phyloP scores from a whole-genome alignment of 805 yeast species.

The Kurtzmaniella cleridarum region DNA sequence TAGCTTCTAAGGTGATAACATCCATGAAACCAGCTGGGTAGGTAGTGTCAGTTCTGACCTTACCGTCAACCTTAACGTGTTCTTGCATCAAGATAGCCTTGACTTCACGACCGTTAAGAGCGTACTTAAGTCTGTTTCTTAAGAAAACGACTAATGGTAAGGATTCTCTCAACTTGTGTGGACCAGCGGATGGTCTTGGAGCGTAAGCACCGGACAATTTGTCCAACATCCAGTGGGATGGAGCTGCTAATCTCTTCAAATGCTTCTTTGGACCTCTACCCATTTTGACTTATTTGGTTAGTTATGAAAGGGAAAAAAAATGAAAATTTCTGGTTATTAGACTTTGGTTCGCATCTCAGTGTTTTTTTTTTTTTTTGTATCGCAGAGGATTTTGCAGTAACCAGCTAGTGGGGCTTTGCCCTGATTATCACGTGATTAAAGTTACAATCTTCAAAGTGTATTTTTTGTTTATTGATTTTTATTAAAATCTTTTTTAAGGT shows the following conservation, averaged over 20 bases:
- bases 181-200: conserved; percentile 31
- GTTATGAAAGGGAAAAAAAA: not conserved
- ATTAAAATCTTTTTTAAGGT: not conserved
- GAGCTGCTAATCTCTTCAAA: conserved; percentile 33
- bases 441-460: no score
- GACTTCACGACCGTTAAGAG: conserved; percentile 30
- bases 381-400: no score
- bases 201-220: conserved; percentile 32
- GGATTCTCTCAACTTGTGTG: conserved; percentile 31
- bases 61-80: conserved; percentile 30
- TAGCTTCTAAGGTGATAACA: conserved; percentile 26
- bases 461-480: no score
- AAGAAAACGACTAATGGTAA: conserved; percentile 28
- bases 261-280: conserved; percentile 30
- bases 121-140: conserved; percentile 31
- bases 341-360: not conserved
- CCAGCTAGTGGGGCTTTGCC: no score
- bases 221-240: conserved; percentile 36
- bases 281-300: conserved; percentile 10
- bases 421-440: no score
- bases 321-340: not conserved
- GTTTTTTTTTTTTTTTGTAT: conserved; percentile 1
- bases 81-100: conserved; percentile 30
- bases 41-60: conserved; percentile 29
- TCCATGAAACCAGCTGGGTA: conserved; percentile 31